Conservation (phyloP, 306 rosid genomes). For the Trichosanthes truncata region DNA sequence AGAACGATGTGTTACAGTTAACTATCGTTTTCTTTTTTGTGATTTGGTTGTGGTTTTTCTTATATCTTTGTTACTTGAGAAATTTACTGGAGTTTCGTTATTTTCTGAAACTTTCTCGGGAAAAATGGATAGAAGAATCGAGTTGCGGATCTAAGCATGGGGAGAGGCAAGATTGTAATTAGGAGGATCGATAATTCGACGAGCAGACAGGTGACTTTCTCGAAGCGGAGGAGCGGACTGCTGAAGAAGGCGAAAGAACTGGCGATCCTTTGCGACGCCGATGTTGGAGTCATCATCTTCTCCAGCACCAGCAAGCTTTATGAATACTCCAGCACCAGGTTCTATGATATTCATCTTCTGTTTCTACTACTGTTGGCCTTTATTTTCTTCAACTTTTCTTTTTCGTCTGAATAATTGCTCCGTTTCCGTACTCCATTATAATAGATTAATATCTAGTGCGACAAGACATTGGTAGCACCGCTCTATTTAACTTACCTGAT, state of each 20-base stretch:
- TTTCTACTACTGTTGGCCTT: slow-evolving; percentile 4
- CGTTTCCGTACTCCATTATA: not conserved
- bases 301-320: slow-evolving; percentile 87
- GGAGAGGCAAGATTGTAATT: slow-evolving; percentile 93
- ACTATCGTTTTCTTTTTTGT: not conserved
- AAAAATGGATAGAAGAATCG: not conserved
- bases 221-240: slow-evolving; percentile 76
- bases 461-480: not conserved
- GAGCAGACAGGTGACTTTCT: slow-evolving; percentile 84
- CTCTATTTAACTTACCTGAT: not conserved
- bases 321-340: slow-evolving; percentile 80
- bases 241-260: slow-evolving; percentile 91
- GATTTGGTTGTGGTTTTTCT: not conserved
- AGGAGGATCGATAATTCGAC: slow-evolving; percentile 94
- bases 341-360: not conserved
- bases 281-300: slow-evolving; percentile 81
- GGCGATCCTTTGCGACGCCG: slow-evolving; percentile 85
- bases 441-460: not conserved
- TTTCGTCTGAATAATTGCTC: not conserved
- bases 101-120: not conserved
- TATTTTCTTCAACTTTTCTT: not conserved
- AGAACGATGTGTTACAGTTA: not conserved
- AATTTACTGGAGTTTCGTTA: not conserved
- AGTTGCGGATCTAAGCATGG: slow-evolving; percentile 29
- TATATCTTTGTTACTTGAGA: not conserved